Conservation (phyloP, 495 filamentous ascomycete species). For the Lindgomyces ingoldianus region DNA sequence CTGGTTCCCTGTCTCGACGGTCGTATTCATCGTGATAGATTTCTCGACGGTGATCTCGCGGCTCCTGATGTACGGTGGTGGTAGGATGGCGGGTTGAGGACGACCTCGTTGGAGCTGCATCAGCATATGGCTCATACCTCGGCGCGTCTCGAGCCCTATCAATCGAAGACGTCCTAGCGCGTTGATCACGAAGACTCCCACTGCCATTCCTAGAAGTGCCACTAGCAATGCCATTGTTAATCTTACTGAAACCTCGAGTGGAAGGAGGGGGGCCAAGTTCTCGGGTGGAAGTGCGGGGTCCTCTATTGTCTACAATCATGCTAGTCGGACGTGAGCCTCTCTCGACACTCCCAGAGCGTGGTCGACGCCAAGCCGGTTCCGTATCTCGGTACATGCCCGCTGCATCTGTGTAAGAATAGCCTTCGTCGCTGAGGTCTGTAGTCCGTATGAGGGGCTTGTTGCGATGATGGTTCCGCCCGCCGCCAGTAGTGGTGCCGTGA, state of each 20-base stretch:
- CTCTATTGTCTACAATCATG: slow-evolving; percentile 35
- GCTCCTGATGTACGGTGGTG: slow-evolving; percentile 39
- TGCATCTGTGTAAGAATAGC: slow-evolving; percentile 46
- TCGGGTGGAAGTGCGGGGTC: slow-evolving; percentile 29
- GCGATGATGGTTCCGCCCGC: slow-evolving; percentile 39
- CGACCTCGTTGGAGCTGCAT: slow-evolving; percentile 35
- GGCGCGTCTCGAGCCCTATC: slow-evolving; percentile 29
- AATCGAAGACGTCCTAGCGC: slow-evolving; percentile 24
- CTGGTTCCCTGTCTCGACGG: slow-evolving; percentile 36
- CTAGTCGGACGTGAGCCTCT: slow-evolving; percentile 42
- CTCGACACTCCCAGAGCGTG: slow-evolving; percentile 41
- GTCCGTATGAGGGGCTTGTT: slow-evolving; percentile 25
- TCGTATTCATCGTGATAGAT: slow-evolving; percentile 36
- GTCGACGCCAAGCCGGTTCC: slow-evolving; percentile 45
- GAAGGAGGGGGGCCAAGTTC: slow-evolving; percentile 45
- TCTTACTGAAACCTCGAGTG: slow-evolving; percentile 46
- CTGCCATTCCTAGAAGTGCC: slow-evolving; percentile 34
- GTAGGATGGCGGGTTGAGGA: slow-evolving; percentile 33
- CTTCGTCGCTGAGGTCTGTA: slow-evolving; percentile 39
- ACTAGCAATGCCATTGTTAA: slow-evolving; percentile 38
- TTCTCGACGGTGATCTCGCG: slow-evolving; percentile 34
- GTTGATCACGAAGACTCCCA: slow-evolving; percentile 38
- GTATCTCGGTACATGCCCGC: slow-evolving; percentile 47
- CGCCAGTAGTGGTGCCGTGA: slow-evolving; percentile 21
- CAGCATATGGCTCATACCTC: slow-evolving; percentile 36